Evolutionary conservation across 495 filamentous ascomycete species (phyloP).

Genomic region (Penicillium dipodomyicola): DNA sequence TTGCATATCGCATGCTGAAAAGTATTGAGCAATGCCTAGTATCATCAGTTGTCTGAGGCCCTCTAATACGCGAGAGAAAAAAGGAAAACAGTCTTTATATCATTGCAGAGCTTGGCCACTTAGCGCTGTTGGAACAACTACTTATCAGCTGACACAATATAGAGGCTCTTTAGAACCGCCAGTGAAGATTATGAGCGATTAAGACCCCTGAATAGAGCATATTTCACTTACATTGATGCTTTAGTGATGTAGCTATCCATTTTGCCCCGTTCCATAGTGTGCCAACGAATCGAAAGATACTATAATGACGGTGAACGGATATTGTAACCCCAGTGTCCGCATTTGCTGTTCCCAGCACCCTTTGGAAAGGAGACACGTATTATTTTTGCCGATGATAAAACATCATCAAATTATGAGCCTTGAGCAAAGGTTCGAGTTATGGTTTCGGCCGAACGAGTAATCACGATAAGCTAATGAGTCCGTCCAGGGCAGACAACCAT

Average conservation of each 20-base stretch:
- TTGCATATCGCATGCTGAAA: background rate
- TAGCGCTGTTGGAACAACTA: background rate
- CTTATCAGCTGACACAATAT: background rate
- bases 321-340: background rate
- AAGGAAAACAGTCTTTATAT: background rate
- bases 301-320: background rate
- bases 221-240: background rate
- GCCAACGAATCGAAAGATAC: no score
- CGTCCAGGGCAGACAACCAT: background rate
- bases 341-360: background rate
- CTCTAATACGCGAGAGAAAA: background rate
- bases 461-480: background rate
- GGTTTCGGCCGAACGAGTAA: background rate
- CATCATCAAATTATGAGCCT: background rate
- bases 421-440: background rate
- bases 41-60: no score
- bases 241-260: background rate
- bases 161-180: background rate
- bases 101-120: background rate
- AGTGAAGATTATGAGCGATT: background rate
- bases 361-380: background rate
- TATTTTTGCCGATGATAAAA: background rate
- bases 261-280: background rate
- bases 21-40: no score
- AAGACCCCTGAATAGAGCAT: background rate